phyloP scores from a whole-genome alignment of 495 filamentous ascomycete species.

The Penicillium coffeae region DNA sequence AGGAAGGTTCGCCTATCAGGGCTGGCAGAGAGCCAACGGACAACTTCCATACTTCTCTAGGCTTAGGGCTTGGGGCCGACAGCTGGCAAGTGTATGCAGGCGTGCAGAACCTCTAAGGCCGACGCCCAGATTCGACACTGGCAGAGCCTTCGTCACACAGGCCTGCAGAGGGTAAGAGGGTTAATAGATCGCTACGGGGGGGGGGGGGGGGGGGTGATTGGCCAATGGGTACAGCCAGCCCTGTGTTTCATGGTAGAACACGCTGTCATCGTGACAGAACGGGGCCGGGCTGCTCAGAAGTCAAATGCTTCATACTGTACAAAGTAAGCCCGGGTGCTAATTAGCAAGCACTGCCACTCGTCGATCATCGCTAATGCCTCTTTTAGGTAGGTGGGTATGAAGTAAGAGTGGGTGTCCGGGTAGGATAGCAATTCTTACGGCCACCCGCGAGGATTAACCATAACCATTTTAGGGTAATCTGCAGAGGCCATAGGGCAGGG shows the following conservation, averaged over 20 bases:
- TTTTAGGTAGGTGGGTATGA: neutral
- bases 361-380: neutral
- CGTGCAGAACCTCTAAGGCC: neutral
- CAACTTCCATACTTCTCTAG: neutral
- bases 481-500: slow-evolving; percentile 5
- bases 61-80: neutral
- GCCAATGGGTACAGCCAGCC: slow-evolving; percentile 4
- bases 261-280: neutral
- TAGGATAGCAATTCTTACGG: neutral
- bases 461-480: neutral
- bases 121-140: slow-evolving; percentile 4
- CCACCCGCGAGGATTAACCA: neutral
- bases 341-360: neutral
- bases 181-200: slow-evolving; percentile 2
- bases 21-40: neutral
- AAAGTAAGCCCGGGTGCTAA: neutral
- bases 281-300: neutral
- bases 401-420: neutral
- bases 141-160: slow-evolving; percentile 8
- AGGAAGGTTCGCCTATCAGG: neutral
- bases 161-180: neutral
- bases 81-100: neutral
- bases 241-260: slow-evolving; percentile 6
- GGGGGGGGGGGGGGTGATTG: slow-evolving; percentile 12
- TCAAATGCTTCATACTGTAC: neutral